Percentiles rank a stretch among this genome's conserved stretches.
Conservation (phyloP, 805 yeast species). For the Barnettozyma pratensis region DNA sequence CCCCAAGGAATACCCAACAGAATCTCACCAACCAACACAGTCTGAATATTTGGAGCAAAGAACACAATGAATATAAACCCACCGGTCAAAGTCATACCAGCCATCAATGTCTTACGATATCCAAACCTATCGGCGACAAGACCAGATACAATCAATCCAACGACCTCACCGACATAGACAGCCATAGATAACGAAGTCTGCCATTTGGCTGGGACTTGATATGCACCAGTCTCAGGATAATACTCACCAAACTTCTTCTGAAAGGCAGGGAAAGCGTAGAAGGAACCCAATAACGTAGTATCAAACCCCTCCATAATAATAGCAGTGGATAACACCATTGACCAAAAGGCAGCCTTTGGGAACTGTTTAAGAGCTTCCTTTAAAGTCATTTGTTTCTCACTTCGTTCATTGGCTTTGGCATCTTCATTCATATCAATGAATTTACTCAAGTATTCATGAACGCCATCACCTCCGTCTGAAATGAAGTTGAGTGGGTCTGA, state of each 20-base stretch:
- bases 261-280: slow-evolving; percentile 35
- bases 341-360: slow-evolving; percentile 31
- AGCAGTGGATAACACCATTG: slow-evolving; percentile 31
- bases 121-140: slow-evolving; percentile 25
- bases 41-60: slow-evolving; percentile 32
- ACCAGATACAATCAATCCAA: slow-evolving; percentile 20
- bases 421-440: slow-evolving; percentile 16
- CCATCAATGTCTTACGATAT: slow-evolving; percentile 31
- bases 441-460: slow-evolving; percentile 16
- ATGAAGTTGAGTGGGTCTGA: slow-evolving; percentile 1
- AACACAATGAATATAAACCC: slow-evolving; percentile 37
- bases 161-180: slow-evolving; percentile 27
- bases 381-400: slow-evolving; percentile 6
- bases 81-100: slow-evolving; percentile 25
- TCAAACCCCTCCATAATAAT: slow-evolving; percentile 38
- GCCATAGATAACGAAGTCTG: slow-evolving; percentile 35
- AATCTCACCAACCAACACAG: slow-evolving; percentile 37
- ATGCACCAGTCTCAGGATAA: slow-evolving; percentile 13
- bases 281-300: slow-evolving; percentile 28
- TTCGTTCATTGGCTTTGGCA: slow-evolving; percentile 11
- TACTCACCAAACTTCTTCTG: slow-evolving; percentile 29
- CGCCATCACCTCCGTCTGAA: background rate
- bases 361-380: slow-evolving; percentile 4
- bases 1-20: slow-evolving; percentile 42
- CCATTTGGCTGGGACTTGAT: slow-evolving; percentile 34